A percentile compares a stretch with the other conserved stretches of the same genome.
These are phyloP conservation scores for Corylus heterophylla DNA, from an alignment of 306 rosid species.

Conservation along the genomic window DNA sequence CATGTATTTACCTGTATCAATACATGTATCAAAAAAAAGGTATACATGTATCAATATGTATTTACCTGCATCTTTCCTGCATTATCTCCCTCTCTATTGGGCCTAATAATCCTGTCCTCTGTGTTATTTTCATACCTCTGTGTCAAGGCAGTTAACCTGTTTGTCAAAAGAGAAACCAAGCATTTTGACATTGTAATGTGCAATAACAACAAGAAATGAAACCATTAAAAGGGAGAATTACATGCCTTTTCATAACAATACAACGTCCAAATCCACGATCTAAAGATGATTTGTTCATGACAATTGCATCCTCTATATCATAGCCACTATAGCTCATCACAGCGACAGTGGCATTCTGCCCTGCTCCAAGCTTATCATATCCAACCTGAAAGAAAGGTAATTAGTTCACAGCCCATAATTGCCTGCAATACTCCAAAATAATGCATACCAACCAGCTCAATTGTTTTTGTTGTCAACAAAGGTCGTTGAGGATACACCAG, in stretches of 20 bases:
- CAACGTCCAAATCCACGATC: conserved; percentile 99
- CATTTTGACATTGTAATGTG: conserved; percentile 9
- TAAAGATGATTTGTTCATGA: conserved; percentile 94
- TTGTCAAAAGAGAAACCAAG: conserved; percentile 22
- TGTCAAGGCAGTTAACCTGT: conserved; percentile 52
- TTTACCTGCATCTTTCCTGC: conserved; percentile 67
- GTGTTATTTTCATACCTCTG: conserved; percentile 67
- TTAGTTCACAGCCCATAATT: conserved; percentile 16
- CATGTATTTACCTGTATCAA: too few relatives aligned
- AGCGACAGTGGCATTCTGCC: conserved; percentile 98
- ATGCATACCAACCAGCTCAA: conserved; percentile 80
- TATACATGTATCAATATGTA: conserved; percentile 1
- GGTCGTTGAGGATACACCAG: conserved; percentile 97
- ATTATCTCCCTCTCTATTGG: conserved; percentile 45
- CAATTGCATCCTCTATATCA: conserved; percentile 98
- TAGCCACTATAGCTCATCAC: conserved; percentile 99
- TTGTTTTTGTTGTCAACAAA: conserved; percentile 80
- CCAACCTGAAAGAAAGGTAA: conserved; percentile 65
- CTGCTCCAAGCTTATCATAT: conserved; percentile 97
- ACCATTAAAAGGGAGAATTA: too few relatives aligned
- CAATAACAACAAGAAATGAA: conserved; percentile 28
- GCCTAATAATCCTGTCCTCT: conserved; percentile 69
- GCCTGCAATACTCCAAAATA: conserved; percentile 3
- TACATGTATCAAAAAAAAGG: neutral
- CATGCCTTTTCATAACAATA: conserved; percentile 80